phyloP scores from a whole-genome alignment of 2,329 filamentous ascomycete genomes.

The Fusarium annulatum region DNA sequence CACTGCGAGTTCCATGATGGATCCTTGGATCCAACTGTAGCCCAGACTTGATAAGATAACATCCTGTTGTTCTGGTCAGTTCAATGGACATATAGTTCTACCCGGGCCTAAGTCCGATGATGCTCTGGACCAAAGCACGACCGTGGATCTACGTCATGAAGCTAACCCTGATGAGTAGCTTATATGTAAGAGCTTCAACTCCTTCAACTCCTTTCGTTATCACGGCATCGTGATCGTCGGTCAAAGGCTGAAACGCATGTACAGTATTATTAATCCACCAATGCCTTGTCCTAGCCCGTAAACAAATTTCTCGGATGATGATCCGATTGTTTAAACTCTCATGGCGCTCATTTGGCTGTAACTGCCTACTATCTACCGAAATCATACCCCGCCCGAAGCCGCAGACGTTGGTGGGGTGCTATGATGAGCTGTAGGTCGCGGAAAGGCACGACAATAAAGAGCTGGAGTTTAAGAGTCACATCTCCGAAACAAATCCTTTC shows the following conservation, averaged over 20 bases:
- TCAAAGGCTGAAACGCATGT: background rate
- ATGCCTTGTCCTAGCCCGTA: background rate
- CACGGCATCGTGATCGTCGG: background rate
- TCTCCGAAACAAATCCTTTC: constrained; percentile 14
- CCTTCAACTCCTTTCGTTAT: background rate
- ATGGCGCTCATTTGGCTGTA: constrained; percentile 3
- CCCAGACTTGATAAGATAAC: background rate
- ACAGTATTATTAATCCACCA: constrained; percentile 1
- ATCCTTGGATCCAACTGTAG: background rate
- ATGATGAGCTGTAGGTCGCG: background rate
- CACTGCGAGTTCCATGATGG: background rate
- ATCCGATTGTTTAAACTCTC: background rate
- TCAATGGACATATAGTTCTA: background rate
- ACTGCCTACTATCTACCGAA: background rate
- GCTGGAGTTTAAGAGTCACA: constrained; percentile 40
- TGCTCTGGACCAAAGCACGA: background rate
- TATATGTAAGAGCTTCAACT: background rate
- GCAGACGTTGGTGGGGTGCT: constrained; percentile 25
- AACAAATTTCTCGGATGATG: background rate
- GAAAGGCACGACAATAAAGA: constrained; percentile 23
- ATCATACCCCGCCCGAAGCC: constrained; percentile 30
- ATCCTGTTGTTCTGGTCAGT: background rate
- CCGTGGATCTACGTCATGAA: constrained; percentile 27
- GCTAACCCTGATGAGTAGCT: constrained; percentile 3
- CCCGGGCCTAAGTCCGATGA: background rate